phyloP scores from a whole-genome alignment of 1,139 yeast genomes.

The Pichia sp. region DNA sequence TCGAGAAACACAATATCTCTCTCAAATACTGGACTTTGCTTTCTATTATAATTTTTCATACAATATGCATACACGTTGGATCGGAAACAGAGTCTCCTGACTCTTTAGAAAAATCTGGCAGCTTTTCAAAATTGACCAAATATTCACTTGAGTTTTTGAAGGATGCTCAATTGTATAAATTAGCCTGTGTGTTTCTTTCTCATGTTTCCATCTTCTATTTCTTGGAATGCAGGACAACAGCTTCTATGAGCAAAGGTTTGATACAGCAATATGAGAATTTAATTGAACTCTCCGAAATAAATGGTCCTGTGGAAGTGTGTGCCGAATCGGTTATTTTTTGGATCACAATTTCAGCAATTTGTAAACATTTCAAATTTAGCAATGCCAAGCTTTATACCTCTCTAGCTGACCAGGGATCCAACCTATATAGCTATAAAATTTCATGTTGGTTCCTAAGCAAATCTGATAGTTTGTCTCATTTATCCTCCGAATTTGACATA shows the following conservation, averaged over 20 bases:
- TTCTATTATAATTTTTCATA: slow-evolving; percentile 11
- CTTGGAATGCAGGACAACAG: not conserved
- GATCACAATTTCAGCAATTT: slow-evolving; percentile 37
- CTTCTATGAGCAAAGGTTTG: slow-evolving; percentile 32
- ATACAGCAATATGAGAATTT: slow-evolving; percentile 41
- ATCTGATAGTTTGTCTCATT: slow-evolving; percentile 29
- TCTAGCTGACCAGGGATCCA: slow-evolving; percentile 5
- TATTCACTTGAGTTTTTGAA: slow-evolving; percentile 43
- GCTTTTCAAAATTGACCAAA: slow-evolving; percentile 30
- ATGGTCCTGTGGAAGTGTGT: slow-evolving; percentile 47
- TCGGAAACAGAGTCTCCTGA: not conserved
- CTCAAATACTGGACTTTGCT: slow-evolving; percentile 17
- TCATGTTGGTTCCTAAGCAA: slow-evolving; percentile 44
- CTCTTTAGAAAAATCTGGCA: not conserved
- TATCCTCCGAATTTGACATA: slow-evolving; percentile 16
- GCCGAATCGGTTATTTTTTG: slow-evolving; percentile 48
- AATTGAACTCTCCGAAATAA: slow-evolving; percentile 47
- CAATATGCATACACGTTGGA: not conserved
- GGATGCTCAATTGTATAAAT: slow-evolving; percentile 25
- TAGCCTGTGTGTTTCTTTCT: slow-evolving; percentile 26
- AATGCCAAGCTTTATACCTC: slow-evolving; percentile 17
- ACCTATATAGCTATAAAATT: slow-evolving; percentile 26
- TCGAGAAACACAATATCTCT: slow-evolving; percentile 17
- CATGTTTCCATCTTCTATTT: slow-evolving; percentile 19
- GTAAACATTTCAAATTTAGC: slow-evolving; percentile 29